Conservation (phyloP, 345 rosid species). For the Dovyalis caffra region DNA sequence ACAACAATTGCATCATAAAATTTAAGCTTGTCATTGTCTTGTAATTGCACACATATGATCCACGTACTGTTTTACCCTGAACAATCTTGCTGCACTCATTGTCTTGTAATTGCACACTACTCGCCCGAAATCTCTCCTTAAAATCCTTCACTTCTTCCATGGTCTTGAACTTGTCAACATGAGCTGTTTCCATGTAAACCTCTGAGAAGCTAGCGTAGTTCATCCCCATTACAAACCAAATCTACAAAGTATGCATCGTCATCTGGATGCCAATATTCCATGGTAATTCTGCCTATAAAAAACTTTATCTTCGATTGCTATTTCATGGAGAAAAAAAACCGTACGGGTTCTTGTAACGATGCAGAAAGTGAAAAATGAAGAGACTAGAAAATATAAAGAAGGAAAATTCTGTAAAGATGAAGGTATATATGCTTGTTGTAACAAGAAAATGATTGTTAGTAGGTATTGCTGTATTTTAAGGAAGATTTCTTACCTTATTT, state of each 20-base stretch:
- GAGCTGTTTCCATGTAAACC: neutral
- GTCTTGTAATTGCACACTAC: constrained; percentile 1
- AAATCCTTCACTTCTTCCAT: neutral
- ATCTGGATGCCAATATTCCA: neutral
- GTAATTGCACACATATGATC: too few species aligned
- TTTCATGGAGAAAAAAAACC: too few species aligned
- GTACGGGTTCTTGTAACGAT: too few species aligned
- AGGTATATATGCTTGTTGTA: too few species aligned
- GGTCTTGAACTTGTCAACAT: neutral
- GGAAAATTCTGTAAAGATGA: too few species aligned
- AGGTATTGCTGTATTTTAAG: too few species aligned
- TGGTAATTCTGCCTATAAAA: too few species aligned
- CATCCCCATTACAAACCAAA: neutral
- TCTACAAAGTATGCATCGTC: constrained; percentile 2
- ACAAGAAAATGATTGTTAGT: too few species aligned
- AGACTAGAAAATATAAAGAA: too few species aligned
- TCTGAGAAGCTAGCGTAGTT: neutral
- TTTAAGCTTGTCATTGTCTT: neutral
- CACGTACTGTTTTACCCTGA: neutral
- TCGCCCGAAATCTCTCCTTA: neutral
- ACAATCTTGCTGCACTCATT: neutral
- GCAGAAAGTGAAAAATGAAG: too few species aligned
- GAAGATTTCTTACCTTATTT: too few species aligned
- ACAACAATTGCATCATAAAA: neutral
- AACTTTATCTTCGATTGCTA: neutral